Conservation (phyloP, 768 basidiomycete genomes). For the Candolleomyces efflorescens region DNA sequence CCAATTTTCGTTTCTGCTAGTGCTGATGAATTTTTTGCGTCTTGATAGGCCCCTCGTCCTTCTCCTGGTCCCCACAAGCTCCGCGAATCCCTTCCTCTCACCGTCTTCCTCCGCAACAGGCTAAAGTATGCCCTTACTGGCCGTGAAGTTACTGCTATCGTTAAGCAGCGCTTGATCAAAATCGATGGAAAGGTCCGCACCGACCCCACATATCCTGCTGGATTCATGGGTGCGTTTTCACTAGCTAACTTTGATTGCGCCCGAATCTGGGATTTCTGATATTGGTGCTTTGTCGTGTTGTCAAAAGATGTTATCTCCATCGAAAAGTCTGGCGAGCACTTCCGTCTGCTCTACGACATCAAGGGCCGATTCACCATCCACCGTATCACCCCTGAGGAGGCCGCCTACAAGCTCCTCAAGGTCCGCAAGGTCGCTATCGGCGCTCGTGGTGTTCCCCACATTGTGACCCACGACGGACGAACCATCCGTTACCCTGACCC, state of each 20-base stretch:
- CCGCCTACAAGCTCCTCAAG: slow-evolving; percentile 93
- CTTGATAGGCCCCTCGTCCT: slow-evolving; percentile 83
- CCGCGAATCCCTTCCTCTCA: slow-evolving; percentile 95
- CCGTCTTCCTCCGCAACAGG: slow-evolving; percentile 97
- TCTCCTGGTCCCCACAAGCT: slow-evolving; percentile 99
- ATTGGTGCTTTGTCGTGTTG: no score
- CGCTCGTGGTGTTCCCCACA: slow-evolving; percentile 89
- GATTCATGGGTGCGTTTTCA: slow-evolving; percentile 82
- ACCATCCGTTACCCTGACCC: slow-evolving; percentile 99
- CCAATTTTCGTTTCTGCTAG: slow-evolving; percentile 12
- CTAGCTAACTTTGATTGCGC: background rate
- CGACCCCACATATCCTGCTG: slow-evolving; percentile 93
- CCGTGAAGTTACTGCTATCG: slow-evolving; percentile 92
- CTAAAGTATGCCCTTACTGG: slow-evolving; percentile 98
- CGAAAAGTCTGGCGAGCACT: slow-evolving; percentile 98
- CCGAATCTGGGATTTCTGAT: background rate
- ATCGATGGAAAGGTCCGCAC: slow-evolving; percentile 99
- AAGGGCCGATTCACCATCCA: slow-evolving; percentile 99
- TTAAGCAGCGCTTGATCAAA: slow-evolving; percentile 96
- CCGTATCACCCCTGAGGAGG: slow-evolving; percentile 98
- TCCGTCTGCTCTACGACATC: slow-evolving; percentile 98
- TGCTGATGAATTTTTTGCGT: slow-evolving; percentile 1
- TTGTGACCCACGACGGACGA: slow-evolving; percentile 98
- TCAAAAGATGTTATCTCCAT: slow-evolving; percentile 87
- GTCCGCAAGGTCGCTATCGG: slow-evolving; percentile 92